These are phyloP conservation scores for Evernia prunastri DNA, from an alignment of 495 filamentous ascomycete genomes.

Conservation along the genomic window DNA sequence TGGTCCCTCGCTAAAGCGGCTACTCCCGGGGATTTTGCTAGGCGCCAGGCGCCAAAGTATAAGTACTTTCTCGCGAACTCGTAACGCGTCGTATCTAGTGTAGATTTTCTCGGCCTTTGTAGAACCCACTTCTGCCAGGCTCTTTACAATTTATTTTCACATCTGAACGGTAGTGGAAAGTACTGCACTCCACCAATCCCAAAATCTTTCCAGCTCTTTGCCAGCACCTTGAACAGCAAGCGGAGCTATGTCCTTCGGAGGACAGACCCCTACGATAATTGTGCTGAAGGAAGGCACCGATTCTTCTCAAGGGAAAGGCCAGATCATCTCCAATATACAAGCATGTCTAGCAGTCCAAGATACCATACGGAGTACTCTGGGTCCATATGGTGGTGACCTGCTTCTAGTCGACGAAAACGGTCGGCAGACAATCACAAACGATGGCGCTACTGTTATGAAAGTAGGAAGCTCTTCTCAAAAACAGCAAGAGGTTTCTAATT, in stretches of 20 bases:
- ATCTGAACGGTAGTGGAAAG: not conserved
- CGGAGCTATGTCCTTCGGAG: conserved; percentile 80
- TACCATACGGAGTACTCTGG: conserved; percentile 89
- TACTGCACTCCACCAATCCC: too few relatives aligned
- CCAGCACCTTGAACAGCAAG: not conserved
- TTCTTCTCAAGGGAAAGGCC: conserved; percentile 91
- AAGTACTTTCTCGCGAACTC: too few relatives aligned
- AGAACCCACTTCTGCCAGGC: not conserved
- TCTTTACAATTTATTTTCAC: not conserved
- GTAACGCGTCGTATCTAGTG: too few relatives aligned
- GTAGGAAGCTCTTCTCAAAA: conserved; percentile 39
- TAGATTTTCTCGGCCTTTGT: not conserved
- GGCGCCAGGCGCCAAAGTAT: too few relatives aligned
- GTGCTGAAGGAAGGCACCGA: conserved; percentile 98
- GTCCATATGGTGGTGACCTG: conserved; percentile 96
- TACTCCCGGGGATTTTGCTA: too few relatives aligned
- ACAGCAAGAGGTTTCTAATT: conserved; percentile 9
- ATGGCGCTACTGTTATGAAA: conserved; percentile 99
- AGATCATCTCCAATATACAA: conserved; percentile 98
- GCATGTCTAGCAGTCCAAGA: conserved; percentile 95
- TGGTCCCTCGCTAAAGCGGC: not conserved
- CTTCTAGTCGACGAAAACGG: conserved; percentile 94
- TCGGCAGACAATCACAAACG: conserved; percentile 94
- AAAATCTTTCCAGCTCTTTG: not conserved
- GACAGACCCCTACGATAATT: conserved; percentile 97